Percentiles rank a stretch among this genome's conserved stretches.
Evolutionary conservation across 2,329 filamentous ascomycete genomes (phyloP).

Genomic region (Triangularia verruculosa): DNA sequence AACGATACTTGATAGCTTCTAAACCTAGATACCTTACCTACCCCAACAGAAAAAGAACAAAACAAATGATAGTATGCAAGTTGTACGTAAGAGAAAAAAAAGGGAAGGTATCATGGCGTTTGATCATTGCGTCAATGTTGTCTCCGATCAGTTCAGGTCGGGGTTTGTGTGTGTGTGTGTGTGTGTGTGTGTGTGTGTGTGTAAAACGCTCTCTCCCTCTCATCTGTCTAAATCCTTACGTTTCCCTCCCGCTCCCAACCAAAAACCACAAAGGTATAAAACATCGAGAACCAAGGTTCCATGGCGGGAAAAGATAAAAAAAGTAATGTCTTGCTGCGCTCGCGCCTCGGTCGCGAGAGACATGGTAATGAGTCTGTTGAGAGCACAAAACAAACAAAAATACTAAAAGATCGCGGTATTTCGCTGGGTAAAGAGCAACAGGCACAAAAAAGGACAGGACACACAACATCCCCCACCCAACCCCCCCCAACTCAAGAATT

Average conservation of each 20-base stretch:
- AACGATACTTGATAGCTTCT: no score
- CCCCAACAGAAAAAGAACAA: no score
- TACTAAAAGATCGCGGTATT: neutral
- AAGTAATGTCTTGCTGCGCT: neutral
- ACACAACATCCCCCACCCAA: neutral
- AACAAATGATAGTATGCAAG: no score
- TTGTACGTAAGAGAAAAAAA: no score
- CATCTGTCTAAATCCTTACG: neutral
- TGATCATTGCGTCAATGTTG: no score
- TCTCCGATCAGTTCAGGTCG: no score
- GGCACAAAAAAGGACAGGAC: neutral
- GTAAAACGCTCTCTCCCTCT: neutral
- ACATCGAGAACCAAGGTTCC: neutral
- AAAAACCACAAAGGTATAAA: neutral
- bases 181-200: neutral
- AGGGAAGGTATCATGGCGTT: neutral
- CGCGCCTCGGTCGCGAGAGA: no score
- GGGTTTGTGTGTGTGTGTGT: neutral
- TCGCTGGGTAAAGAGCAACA: slow-evolving; percentile 3
- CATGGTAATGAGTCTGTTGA: no score
- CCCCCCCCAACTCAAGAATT: neutral
- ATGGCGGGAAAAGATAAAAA: no score
- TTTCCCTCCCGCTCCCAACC: neutral
- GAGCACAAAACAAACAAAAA: neutral
- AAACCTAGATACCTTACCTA: no score